Percentiles rank a stretch among this genome's conserved stretches.
Conservation (phyloP, 805 yeast species). For the Cephaloascus fragrans region DNA sequence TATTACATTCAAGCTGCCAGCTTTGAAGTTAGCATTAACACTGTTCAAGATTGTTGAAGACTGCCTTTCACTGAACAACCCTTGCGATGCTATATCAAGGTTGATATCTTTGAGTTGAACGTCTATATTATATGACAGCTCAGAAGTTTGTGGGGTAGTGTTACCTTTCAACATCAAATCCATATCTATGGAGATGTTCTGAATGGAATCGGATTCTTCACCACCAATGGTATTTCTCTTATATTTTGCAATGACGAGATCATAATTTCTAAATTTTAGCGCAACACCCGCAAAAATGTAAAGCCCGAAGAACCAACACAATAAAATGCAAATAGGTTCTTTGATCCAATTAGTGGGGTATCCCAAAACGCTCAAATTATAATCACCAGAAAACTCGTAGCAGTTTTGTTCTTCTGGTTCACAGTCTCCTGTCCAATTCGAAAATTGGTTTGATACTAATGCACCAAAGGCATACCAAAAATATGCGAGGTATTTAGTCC, state of each 20-base stretch:
- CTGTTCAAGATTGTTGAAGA: slow-evolving; percentile 22
- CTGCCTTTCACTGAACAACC: slow-evolving; percentile 3
- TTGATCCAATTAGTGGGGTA: slow-evolving; percentile 55
- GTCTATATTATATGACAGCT: slow-evolving; percentile 3
- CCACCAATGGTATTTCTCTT: slow-evolving; percentile 22
- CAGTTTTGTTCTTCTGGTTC: slow-evolving; percentile 26
- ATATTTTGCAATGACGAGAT: slow-evolving; percentile 20
- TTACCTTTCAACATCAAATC: neutral
- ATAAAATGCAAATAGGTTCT: slow-evolving; percentile 50
- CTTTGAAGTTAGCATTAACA: slow-evolving; percentile 40
- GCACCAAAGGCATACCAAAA: slow-evolving; percentile 77
- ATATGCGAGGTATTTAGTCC: slow-evolving; percentile 72
- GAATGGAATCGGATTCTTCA: no score
- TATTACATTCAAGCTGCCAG: slow-evolving; percentile 56
- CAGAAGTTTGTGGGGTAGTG: slow-evolving; percentile 15
- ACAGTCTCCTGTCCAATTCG: slow-evolving; percentile 53
- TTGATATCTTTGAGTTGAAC: slow-evolving; percentile 3
- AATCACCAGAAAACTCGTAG: slow-evolving; percentile 40
- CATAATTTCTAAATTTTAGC: slow-evolving; percentile 38
- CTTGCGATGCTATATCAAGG: slow-evolving; percentile 4
- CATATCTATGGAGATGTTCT: slow-evolving; percentile 1
- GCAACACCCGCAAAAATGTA: slow-evolving; percentile 37
- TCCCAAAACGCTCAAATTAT: slow-evolving; percentile 48
- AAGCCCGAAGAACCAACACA: slow-evolving; percentile 52
- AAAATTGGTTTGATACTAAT: slow-evolving; percentile 52